A percentile compares a stretch with the other conserved stretches of the same genome.
phyloP scores from a whole-genome alignment of 306 rosid species.

The Cicer pinnatifidum region DNA sequence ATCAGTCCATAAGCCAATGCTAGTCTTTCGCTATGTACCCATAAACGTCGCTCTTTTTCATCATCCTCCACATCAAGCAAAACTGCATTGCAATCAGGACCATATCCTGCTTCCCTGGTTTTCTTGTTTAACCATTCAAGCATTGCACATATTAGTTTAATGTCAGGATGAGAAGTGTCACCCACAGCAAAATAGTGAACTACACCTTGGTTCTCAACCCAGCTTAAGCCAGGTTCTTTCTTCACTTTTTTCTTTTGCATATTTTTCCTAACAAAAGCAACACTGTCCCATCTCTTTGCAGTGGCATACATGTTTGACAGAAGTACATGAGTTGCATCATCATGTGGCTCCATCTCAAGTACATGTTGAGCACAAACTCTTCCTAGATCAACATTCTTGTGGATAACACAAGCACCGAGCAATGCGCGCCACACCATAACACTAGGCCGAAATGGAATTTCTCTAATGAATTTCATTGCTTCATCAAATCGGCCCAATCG shows the following conservation, averaged over 20 bases:
- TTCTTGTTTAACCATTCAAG: constrained; percentile 28
- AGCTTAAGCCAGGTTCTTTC: constrained; percentile 21
- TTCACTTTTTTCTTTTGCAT: constrained; percentile 20
- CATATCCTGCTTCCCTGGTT: constrained; percentile 14
- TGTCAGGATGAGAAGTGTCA: constrained; percentile 31
- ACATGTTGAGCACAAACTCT: constrained; percentile 19
- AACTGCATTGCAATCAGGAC: constrained; percentile 17
- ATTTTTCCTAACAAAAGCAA: constrained; percentile 15
- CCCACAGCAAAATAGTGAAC: constrained; percentile 22
- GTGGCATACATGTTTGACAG: constrained; percentile 30
- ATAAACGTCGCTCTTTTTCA: constrained; percentile 14
- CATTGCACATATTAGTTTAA: constrained; percentile 23
- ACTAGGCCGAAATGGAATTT: constrained; percentile 15
- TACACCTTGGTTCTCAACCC: constrained; percentile 23
- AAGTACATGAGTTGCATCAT: constrained; percentile 25
- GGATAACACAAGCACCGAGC: constrained; percentile 8
- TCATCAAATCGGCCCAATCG: constrained; percentile 13
- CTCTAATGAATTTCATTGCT: constrained; percentile 20
- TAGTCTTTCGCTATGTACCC: constrained; percentile 20
- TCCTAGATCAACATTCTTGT: constrained; percentile 23
- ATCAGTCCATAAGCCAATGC: constrained; percentile 16
- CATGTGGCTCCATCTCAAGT: constrained; percentile 11
- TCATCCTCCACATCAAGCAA: constrained; percentile 12
- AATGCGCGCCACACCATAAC: constrained; percentile 27
- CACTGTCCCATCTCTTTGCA: constrained; percentile 17